Conservation (phyloP, 164 flowering plant genomes). For the Houttuynia cordata region DNA sequence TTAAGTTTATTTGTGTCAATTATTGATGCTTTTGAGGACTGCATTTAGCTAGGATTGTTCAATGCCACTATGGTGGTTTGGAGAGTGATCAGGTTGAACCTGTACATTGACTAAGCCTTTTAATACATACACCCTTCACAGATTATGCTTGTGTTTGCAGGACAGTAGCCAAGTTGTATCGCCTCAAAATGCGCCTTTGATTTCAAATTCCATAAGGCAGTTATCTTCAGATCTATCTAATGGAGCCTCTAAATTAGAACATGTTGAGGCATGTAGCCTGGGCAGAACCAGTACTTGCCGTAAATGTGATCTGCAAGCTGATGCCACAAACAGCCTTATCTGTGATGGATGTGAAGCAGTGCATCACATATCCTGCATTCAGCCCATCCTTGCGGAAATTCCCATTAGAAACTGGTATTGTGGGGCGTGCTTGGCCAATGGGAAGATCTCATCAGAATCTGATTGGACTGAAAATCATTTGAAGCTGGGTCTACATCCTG, state of each 20-base stretch:
- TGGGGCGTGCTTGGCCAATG: slow-evolving; percentile 37
- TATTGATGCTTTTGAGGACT: no score
- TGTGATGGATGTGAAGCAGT: slow-evolving; percentile 81
- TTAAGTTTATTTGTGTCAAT: no score
- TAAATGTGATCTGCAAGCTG: slow-evolving; percentile 43
- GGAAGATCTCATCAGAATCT: slow-evolving; percentile 22
- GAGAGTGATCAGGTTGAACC: no score
- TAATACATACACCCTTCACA: no score
- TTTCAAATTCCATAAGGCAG: slow-evolving; percentile 13
- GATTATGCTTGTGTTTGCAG: slow-evolving; percentile 4
- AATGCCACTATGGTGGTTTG: no score
- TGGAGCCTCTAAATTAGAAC: slow-evolving; percentile 28
- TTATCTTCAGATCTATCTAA: slow-evolving; percentile 20
- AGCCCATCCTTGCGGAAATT: slow-evolving; percentile 48
- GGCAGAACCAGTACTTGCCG: slow-evolving; percentile 27
- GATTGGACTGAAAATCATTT: slow-evolving; percentile 3
- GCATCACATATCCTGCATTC: slow-evolving; percentile 61
- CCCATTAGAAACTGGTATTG: slow-evolving; percentile 66
- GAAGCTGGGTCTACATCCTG: slow-evolving; percentile 25
- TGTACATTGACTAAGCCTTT: no score
- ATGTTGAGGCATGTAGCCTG: slow-evolving; percentile 17
- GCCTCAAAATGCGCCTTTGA: slow-evolving; percentile 5
- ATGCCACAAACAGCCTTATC: slow-evolving; percentile 44
- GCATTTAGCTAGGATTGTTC: no score
- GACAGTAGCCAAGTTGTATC: slow-evolving; percentile 4